Conservation (phyloP, 75 land plant species). For the Isoetes taiwanensis region DNA sequence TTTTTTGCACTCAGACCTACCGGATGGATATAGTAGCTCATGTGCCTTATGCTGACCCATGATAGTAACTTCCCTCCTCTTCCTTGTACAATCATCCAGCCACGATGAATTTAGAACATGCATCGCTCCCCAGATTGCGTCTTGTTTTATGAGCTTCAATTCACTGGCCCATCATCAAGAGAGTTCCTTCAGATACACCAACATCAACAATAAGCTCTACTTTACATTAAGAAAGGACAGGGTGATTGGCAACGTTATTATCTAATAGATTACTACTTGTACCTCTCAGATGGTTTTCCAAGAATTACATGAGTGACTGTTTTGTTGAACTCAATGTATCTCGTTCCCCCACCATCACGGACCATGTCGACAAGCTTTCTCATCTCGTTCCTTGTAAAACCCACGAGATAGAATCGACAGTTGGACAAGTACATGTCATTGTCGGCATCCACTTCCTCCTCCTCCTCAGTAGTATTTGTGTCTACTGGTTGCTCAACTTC, state of each 20-base stretch:
- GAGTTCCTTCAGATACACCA: too few relatives aligned
- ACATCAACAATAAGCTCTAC: too few relatives aligned
- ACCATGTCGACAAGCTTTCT: slow-evolving; percentile 55
- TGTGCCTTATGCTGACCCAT: slow-evolving; percentile 31
- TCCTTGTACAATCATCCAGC: slow-evolving; percentile 71
- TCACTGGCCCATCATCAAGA: slow-evolving; percentile 32
- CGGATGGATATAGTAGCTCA: too few relatives aligned
- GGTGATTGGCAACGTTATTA: background rate
- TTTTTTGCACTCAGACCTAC: too few relatives aligned
- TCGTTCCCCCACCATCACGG: slow-evolving; percentile 79
- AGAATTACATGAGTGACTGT: slow-evolving; percentile 79
- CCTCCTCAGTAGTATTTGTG: background rate
- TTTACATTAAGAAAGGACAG: too few relatives aligned
- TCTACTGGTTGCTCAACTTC: background rate
- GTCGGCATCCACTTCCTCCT: slow-evolving; percentile 21
- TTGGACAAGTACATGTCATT: slow-evolving; percentile 67
- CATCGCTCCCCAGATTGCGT: slow-evolving; percentile 50
- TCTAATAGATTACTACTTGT: background rate
- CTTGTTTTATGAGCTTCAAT: slow-evolving; percentile 46
- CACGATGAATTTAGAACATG: slow-evolving; percentile 49
- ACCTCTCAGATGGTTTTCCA: slow-evolving; percentile 69
- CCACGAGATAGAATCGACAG: slow-evolving; percentile 59
- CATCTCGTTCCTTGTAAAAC: slow-evolving; percentile 56
- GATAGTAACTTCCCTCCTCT: slow-evolving; percentile 51
- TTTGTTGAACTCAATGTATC: slow-evolving; percentile 55